phyloP scores from a whole-genome alignment of 2,329 filamentous ascomycete species.

The Orbilia javanica region DNA sequence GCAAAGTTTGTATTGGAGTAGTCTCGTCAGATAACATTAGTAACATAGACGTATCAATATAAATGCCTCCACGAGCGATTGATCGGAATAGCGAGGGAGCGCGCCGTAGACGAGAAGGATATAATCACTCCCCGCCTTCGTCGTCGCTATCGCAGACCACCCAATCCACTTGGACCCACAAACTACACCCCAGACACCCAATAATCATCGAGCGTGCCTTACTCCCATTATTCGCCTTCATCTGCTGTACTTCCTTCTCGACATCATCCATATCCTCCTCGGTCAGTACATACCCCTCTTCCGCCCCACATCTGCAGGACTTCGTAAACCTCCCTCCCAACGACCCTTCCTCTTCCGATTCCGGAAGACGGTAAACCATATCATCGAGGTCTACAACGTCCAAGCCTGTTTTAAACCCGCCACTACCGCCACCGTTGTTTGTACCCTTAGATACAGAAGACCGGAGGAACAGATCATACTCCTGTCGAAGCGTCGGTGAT shows the following conservation, averaged over 20 bases:
- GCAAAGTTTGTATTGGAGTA: neutral
- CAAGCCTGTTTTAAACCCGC: constrained; percentile 71
- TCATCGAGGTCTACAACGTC: constrained; percentile 77
- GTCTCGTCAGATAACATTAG: neutral
- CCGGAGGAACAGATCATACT: constrained; percentile 70
- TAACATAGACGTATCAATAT: neutral
- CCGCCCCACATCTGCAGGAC: constrained; percentile 75
- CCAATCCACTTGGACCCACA: constrained; percentile 76
- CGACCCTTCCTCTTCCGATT: constrained; percentile 64
- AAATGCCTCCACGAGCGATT: neutral
- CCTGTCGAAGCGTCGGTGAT: constrained; percentile 67
- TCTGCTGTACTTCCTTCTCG: constrained; percentile 66
- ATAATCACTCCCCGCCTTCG: constrained; percentile 38
- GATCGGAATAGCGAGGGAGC: neutral
- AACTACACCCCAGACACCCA: constrained; percentile 75
- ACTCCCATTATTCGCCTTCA: constrained; percentile 8
- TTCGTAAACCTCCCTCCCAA: constrained; percentile 68
- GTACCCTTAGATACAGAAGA: constrained; percentile 30
- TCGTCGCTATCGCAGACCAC: constrained; percentile 68
- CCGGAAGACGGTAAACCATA: constrained; percentile 68
- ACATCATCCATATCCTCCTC: constrained; percentile 74
- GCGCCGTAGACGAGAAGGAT: constrained; percentile 24
- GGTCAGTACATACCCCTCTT: constrained; percentile 72
- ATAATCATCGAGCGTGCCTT: constrained; percentile 68
- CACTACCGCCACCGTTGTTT: constrained; percentile 8